Percentiles rank a stretch among this genome's conserved stretches.
Conservation (phyloP, 2,329 filamentous ascomycete species). For the Paradendryphiella salina region DNA sequence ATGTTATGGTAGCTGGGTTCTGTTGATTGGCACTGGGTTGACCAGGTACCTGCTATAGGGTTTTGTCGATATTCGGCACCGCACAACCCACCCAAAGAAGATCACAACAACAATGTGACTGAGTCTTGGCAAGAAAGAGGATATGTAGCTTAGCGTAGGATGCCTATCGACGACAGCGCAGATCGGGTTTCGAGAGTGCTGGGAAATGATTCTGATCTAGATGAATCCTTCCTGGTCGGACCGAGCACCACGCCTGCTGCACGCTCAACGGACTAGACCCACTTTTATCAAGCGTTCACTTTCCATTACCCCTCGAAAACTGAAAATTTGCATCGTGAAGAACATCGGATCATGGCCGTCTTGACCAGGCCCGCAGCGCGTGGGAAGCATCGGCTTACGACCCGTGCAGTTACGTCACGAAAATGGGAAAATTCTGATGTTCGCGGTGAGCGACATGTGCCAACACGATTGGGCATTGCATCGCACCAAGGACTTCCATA, state of each 20-base stretch:
- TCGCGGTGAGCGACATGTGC: neutral
- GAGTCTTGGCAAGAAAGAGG: conserved; percentile 6
- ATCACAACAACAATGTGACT: conserved; percentile 7
- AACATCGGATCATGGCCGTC: conserved; percentile 1
- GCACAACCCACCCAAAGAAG: conserved; percentile 8
- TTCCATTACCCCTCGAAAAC: conserved; percentile 46
- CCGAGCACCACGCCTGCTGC: conserved; percentile 12
- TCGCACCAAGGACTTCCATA: neutral
- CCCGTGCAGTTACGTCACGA: conserved; percentile 12
- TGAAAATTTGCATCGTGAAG: conserved; percentile 36
- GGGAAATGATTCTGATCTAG: conserved; percentile 9
- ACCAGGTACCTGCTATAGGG: conserved; percentile 2
- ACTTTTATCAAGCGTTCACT: conserved; percentile 18
- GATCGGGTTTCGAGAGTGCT: neutral
- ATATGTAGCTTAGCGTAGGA: conserved; percentile 7
- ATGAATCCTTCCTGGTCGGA: conserved; percentile 20
- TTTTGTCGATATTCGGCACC: conserved; percentile 16
- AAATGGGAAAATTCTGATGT: conserved; percentile 8
- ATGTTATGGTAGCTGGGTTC: conserved; percentile 1
- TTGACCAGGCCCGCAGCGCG: conserved; percentile 7
- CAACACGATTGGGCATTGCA: neutral
- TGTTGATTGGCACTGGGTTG: conserved; percentile 2
- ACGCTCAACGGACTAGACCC: conserved; percentile 11
- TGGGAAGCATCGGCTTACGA: conserved; percentile 30
- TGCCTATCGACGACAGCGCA: conserved; percentile 2